Evolutionary conservation across 345 rosid species (phyloP).

Genomic region (Aethionema arabicum): DNA sequence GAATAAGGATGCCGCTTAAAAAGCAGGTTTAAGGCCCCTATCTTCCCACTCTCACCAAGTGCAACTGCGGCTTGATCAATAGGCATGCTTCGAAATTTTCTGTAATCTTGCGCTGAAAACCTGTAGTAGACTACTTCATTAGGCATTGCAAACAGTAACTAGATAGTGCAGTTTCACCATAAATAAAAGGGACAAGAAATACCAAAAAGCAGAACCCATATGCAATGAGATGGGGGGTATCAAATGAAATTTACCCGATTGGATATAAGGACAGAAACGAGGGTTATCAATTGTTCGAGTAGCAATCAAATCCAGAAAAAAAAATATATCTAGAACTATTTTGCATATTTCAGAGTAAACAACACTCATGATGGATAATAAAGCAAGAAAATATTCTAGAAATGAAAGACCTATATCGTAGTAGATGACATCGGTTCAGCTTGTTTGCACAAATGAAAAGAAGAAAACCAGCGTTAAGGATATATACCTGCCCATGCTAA

Average conservation of each 20-base stretch:
- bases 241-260: constrained; percentile 5
- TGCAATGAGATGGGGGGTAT: constrained; percentile 25
- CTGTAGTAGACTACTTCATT: constrained; percentile 61
- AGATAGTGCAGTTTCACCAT: constrained; percentile 10
- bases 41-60: constrained; percentile 92
- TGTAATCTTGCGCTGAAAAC: constrained; percentile 84
- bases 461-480: constrained; percentile 12
- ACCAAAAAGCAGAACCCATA: constrained; percentile 18
- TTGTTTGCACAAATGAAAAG: constrained; percentile 17
- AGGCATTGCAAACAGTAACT: constrained; percentile 42
- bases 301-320: neutral
- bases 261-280: neutral
- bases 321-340: constrained; percentile 16
- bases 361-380: constrained; percentile 12
- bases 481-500: constrained; percentile 96
- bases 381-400: neutral
- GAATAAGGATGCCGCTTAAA: constrained; percentile 97
- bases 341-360: constrained; percentile 21
- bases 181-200: neutral
- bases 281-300: constrained; percentile 9
- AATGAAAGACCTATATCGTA: constrained; percentile 20
- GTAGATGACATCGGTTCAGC: constrained; percentile 19
- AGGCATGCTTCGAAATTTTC: constrained; percentile 69
- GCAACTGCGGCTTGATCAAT: constrained; percentile 62
- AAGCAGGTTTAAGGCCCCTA: constrained; percentile 87